Conservation (phyloP, 176 grass and related monocot species). For the Cocos nucifera region DNA sequence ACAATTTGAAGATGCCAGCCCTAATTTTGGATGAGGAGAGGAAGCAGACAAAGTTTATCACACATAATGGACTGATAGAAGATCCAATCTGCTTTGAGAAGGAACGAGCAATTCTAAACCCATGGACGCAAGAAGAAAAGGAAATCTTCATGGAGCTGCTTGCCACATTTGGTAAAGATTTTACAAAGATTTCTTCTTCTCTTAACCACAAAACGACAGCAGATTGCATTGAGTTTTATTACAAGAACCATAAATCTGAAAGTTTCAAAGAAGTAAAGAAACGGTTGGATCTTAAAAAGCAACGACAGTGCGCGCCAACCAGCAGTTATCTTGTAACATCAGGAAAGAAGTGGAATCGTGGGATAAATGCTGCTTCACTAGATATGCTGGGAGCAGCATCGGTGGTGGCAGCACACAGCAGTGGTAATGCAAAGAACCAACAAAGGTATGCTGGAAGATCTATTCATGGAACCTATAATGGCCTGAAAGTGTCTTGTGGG, state of each 20-base stretch:
- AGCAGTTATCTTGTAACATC: conserved; percentile 65
- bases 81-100: conserved; percentile 65
- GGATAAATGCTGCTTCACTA: conserved; percentile 47
- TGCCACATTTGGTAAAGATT: conserved; percentile 83
- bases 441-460: conserved; percentile 26
- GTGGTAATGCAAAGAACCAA: conserved; percentile 29
- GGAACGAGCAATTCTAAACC: conserved; percentile 61
- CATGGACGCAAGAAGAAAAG: conserved; percentile 79
- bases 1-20: conserved; percentile 81
- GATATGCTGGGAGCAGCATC: conserved; percentile 61
- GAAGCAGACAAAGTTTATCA: conserved; percentile 36
- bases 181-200: conserved; percentile 73
- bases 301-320: conserved; percentile 29
- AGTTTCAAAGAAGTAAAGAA: conserved; percentile 88
- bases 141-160: conserved; percentile 88
- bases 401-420: conserved; percentile 38
- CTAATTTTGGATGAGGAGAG: conserved; percentile 73
- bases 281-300: conserved; percentile 55
- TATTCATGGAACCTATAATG: conserved; percentile 21
- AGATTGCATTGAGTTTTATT: conserved; percentile 96
- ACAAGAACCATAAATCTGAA: conserved; percentile 96
- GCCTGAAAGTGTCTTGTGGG: conserved; percentile 12
- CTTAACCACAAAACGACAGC: conserved; percentile 84
- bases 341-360: conserved; percentile 64
- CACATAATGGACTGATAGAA: conserved; percentile 62